A percentile compares a stretch with the other conserved stretches of the same genome.
Conservation (phyloP, 768 basidiomycete species). For the Calocybe cyanea region DNA sequence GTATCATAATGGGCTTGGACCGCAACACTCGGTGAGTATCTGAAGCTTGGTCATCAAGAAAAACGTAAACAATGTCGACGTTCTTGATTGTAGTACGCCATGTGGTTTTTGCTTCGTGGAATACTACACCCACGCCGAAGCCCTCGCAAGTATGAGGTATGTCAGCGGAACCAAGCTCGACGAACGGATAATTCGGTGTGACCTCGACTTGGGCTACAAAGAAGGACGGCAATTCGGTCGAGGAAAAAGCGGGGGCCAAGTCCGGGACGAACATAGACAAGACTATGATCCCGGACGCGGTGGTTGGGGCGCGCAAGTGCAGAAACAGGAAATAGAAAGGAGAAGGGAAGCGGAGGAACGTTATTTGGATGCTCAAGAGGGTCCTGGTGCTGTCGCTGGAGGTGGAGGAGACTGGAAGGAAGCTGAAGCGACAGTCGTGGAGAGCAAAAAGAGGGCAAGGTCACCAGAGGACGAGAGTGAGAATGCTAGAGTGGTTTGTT, state of each 20-base stretch:
- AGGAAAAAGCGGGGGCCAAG: constrained; percentile 96
- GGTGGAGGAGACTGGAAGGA: constrained; percentile 89
- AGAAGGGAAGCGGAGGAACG: constrained; percentile 82
- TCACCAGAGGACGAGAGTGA: constrained; percentile 80
- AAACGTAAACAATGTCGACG: too few relatives aligned
- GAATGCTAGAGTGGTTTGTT: constrained; percentile 48
- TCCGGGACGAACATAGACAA: constrained; percentile 93
- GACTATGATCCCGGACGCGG: constrained; percentile 97
- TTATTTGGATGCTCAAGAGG: constrained; percentile 77
- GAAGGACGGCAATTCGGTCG: constrained; percentile 97
- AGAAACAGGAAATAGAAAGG: constrained; percentile 67
- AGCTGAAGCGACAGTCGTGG: constrained; percentile 36
- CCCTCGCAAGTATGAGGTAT: constrained; percentile 88
- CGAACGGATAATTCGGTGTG: constrained; percentile 96
- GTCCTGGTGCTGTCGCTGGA: constrained; percentile 74
- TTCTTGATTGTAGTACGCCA: constrained; percentile 57
- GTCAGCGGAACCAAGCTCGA: constrained; percentile 98
- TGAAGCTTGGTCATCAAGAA: constrained; percentile 3
- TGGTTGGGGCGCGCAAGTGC: constrained; percentile 89
- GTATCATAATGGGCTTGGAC: constrained; percentile 94
- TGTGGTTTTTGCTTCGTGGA: constrained; percentile 97
- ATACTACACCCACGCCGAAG: constrained; percentile 93
- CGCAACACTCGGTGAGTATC: constrained; percentile 69
- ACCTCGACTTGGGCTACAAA: constrained; percentile 93
- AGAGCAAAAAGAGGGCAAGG: constrained; percentile 59